Evolutionary conservation across 768 basidiomycete genomes (phyloP).

Genomic region (Termitomyces sp.): DNA sequence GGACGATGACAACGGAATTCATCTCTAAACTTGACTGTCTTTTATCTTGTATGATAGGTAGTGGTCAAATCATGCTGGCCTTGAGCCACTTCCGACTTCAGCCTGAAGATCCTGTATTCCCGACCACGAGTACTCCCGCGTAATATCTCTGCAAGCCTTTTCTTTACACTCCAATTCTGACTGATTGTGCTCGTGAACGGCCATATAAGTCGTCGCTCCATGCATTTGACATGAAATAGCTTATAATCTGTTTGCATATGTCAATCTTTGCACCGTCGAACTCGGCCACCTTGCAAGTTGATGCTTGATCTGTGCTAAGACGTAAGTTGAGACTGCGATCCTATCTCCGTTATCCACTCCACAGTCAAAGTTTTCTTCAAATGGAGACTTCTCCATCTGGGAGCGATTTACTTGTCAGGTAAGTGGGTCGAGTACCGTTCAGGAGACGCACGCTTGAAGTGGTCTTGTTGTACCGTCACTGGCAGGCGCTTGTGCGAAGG

Average conservation of each 20-base stretch:
- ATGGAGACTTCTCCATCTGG: background rate
- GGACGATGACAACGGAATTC: slow-evolving; percentile 14
- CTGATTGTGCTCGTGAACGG: background rate
- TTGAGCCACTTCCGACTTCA: background rate
- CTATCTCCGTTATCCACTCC: background rate
- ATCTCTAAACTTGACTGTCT: slow-evolving; percentile 14
- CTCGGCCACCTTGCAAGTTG: background rate
- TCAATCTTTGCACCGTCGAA: background rate
- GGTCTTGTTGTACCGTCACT: background rate
- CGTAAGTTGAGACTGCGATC: background rate
- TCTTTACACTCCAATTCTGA: background rate
- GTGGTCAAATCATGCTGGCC: background rate
- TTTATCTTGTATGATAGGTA: slow-evolving; percentile 3
- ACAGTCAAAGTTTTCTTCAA: background rate
- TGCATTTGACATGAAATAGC: background rate
- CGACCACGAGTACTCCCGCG: background rate
- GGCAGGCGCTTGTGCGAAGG: slow-evolving; percentile 5
- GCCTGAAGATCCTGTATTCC: background rate
- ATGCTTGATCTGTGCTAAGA: background rate
- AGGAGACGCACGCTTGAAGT: background rate
- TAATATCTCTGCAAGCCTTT: background rate
- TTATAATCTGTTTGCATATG: background rate
- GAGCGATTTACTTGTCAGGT: background rate
- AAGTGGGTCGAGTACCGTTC: background rate
- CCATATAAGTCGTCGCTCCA: background rate